A percentile compares a stretch with the other conserved stretches of the same genome.
Conservation (phyloP, 75 land plant species). For the Selaginella moellendorffii region DNA sequence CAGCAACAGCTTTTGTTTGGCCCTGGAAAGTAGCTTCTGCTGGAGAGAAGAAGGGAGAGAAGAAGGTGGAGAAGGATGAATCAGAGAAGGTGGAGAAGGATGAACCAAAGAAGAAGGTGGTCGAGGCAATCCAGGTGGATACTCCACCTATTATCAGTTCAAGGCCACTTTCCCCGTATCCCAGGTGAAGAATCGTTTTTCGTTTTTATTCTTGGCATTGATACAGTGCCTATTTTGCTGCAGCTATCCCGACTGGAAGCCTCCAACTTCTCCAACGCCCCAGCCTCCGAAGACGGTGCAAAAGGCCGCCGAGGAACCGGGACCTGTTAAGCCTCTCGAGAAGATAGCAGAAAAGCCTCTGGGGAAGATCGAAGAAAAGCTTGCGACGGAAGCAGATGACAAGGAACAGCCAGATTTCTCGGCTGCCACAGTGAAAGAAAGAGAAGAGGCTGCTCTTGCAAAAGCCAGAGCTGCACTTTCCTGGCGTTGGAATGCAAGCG, state of each 20-base stretch:
- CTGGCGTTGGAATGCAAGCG: neutral
- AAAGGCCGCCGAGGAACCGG: too few relatives aligned
- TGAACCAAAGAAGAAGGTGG: neutral
- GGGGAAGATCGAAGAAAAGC: neutral
- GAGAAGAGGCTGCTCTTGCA: neutral
- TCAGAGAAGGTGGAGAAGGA: neutral
- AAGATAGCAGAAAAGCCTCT: neutral
- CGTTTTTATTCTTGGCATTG: neutral
- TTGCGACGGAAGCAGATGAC: neutral
- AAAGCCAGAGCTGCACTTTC: too few relatives aligned
- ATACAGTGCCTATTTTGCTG: constrained; percentile 3
- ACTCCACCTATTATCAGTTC: neutral
- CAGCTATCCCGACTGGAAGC: constrained; percentile 73
- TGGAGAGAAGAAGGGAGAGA: constrained; percentile 2
- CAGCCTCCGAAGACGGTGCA: too few relatives aligned
- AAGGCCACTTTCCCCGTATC: neutral
- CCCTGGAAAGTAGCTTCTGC: neutral
- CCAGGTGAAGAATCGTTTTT: neutral
- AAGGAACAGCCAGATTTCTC: neutral
- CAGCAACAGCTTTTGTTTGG: neutral
- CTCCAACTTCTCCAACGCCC: constrained; percentile 47
- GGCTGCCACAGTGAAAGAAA: neutral
- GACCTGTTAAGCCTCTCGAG: neutral
- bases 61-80: constrained; percentile 9
- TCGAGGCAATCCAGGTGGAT: neutral